Base-by-base conservation (phyloP, 768 basidiomycete genomes). In the Tephrocybe sp. region DNA sequence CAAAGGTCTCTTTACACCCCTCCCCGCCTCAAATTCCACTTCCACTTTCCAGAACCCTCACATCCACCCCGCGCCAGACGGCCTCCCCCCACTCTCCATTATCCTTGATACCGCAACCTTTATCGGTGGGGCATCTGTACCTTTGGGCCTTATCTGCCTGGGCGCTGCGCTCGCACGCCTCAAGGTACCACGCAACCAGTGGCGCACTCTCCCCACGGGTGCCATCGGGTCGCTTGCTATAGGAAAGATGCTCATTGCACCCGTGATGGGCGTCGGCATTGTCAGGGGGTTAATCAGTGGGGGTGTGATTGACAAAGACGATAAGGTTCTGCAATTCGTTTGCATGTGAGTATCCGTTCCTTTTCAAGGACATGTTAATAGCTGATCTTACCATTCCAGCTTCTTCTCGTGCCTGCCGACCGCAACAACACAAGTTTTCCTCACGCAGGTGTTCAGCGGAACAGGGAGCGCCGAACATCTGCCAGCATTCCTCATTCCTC, bases 401-500 rank as follows among this genome's bases (percentile, higher is more conserved):
- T 80, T 85, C 57, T 66, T 80, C 44, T 79, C 82, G 2, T 83
- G 82, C 53, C 67, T 84, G 11, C 84, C 84, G 0, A 80, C 82
- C 0, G 80, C 81, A 0, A 83, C 82, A 7, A 75, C 75, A 4
- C 82, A 84, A 69, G 83, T 86, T 0, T 77, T 76, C 48, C 64
- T 87, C 30, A 86, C 83, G 1, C 84, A 87, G 57, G 77, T 83
- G 8, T 80, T 84, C 58, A 85, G 82, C 38, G 83, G 79, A 2
- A 84, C 82, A 1, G 86, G 87, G 22, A 73, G 68, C 24, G 81
- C 83, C 5, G 82, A 84, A 40, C 77, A 85, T 55, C 64, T 87
- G 4, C 72, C 82, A 1, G 71, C 78, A 5, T 86, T 86, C 59
- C 68, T 87, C 38, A 80, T 87, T 28, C 84, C 83, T 11, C 86